Conservation (phyloP, 139 green algal species). For the Deuterostichococcus epilithicus region DNA sequence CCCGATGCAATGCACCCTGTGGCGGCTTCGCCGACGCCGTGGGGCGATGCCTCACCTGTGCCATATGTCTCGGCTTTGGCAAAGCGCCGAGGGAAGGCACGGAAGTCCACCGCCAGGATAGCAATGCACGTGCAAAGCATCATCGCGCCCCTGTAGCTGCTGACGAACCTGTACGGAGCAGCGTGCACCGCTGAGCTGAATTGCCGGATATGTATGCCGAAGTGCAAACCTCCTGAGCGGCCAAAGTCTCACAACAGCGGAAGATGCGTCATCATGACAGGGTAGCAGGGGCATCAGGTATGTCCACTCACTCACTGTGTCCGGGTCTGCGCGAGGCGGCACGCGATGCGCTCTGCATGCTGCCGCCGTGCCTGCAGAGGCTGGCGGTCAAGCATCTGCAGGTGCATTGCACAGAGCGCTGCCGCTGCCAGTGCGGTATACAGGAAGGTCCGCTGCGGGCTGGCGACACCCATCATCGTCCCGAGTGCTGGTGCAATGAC, state of each 20-base stretch:
- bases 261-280: neutral
- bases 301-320: neutral
- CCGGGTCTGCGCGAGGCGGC: neutral
- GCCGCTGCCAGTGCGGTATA: neutral
- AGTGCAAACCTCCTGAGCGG: neutral
- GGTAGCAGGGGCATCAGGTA: neutral
- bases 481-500: neutral
- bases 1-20: too few species aligned
- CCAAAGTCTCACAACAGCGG: neutral
- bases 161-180: neutral
- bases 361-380: too few species aligned
- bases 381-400: neutral
- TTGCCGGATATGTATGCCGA: neutral
- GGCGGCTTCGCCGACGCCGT: too few species aligned
- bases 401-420: neutral
- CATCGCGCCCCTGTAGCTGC: slow-evolving; percentile 55
- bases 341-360: neutral
- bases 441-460: neutral
- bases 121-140: slow-evolving; percentile 72
- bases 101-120: slow-evolving; percentile 93
- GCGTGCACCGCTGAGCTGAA: neutral
- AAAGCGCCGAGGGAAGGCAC: slow-evolving; percentile 67
- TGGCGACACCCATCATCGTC: neutral
- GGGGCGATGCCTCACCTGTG: slow-evolving; percentile 20
- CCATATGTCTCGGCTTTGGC: slow-evolving; percentile 78